phyloP scores from a whole-genome alignment of 2,329 filamentous ascomycete species.

The Cercospora brassicicola region DNA sequence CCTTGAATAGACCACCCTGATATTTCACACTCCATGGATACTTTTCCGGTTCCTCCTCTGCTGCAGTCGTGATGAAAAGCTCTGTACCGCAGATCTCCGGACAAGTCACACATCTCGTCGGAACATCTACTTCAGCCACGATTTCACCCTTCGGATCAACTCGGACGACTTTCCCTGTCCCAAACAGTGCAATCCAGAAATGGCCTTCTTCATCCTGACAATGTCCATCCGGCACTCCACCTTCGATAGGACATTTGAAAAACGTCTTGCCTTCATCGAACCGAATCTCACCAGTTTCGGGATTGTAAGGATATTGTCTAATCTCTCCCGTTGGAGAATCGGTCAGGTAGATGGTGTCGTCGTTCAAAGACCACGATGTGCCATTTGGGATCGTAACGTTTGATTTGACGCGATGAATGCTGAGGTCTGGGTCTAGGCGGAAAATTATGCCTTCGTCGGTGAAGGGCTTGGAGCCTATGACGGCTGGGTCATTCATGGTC shows the following conservation, averaged over 20 bases:
- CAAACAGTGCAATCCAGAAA: slow-evolving; percentile 86
- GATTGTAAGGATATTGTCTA: slow-evolving; percentile 72
- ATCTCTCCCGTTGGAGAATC: slow-evolving; percentile 72
- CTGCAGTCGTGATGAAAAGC: slow-evolving; percentile 78
- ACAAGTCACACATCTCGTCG: slow-evolving; percentile 79
- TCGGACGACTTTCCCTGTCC: slow-evolving; percentile 71
- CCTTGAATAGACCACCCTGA: slow-evolving; percentile 71
- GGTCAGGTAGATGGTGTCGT: slow-evolving; percentile 77
- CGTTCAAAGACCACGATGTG: slow-evolving; percentile 73
- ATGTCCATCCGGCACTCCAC: slow-evolving; percentile 75
- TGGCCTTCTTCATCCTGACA: slow-evolving; percentile 80
- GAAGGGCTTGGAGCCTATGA: slow-evolving; percentile 29
- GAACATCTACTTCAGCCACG: slow-evolving; percentile 71
- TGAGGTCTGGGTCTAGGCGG: slow-evolving; percentile 65
- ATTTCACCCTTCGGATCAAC: slow-evolving; percentile 69
- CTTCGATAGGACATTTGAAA: slow-evolving; percentile 67
- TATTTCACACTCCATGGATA: slow-evolving; percentile 62
- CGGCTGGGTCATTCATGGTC: slow-evolving; percentile 76
- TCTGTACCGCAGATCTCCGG: slow-evolving; percentile 72
- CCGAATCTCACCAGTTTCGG: slow-evolving; percentile 61
- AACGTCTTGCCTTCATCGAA: slow-evolving; percentile 66
- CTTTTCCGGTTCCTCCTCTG: slow-evolving; percentile 64
- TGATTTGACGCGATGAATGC: slow-evolving; percentile 58
- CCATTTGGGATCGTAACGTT: slow-evolving; percentile 78
- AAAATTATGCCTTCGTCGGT: slow-evolving; percentile 62